Percentiles rank a stretch among this genome's conserved stretches.
These are phyloP conservation scores for Penicillium sp. DNA, from an alignment of 2,329 filamentous ascomycete genomes.

Conservation along the genomic window DNA sequence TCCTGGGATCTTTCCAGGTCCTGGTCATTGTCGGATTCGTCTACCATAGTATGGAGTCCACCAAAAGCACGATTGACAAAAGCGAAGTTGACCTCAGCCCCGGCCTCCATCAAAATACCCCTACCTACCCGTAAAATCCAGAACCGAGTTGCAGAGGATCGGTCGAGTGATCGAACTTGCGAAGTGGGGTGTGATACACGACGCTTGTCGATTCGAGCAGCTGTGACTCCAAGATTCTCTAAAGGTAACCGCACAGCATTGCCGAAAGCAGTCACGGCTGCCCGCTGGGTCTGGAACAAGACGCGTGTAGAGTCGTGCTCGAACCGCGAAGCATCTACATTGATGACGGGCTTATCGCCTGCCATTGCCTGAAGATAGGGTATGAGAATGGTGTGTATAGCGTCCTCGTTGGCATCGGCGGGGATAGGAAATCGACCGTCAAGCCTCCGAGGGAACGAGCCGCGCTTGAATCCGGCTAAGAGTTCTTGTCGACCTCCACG, in stretches of 20 bases:
- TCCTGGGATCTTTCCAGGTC: slow-evolving; percentile 48
- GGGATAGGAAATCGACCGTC: slow-evolving; percentile 53
- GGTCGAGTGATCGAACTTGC: slow-evolving; percentile 34
- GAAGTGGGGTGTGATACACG: slow-evolving; percentile 19
- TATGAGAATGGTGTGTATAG: slow-evolving; percentile 57
- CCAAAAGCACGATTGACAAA: slow-evolving; percentile 62
- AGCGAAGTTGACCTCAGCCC: slow-evolving; percentile 54
- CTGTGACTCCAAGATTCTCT: slow-evolving; percentile 47
- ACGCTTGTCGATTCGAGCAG: slow-evolving; percentile 28
- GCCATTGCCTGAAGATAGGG: slow-evolving; percentile 59
- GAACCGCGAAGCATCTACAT: slow-evolving; percentile 59
- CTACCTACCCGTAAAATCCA: slow-evolving; percentile 61
- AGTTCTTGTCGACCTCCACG: slow-evolving; percentile 57
- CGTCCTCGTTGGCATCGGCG: slow-evolving; percentile 49
- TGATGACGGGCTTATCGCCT: slow-evolving; percentile 49
- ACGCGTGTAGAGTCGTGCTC: slow-evolving; percentile 54
- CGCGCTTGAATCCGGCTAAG: slow-evolving; percentile 56
- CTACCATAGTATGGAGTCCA: slow-evolving; percentile 49
- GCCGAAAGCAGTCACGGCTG: slow-evolving; percentile 57
- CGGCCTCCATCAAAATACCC: slow-evolving; percentile 58
- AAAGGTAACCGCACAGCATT: slow-evolving; percentile 54
- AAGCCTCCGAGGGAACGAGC: slow-evolving; percentile 40
- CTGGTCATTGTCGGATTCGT: slow-evolving; percentile 35
- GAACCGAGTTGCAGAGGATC: slow-evolving; percentile 42
- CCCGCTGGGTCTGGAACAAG: slow-evolving; percentile 53